Percentiles rank a stretch among this genome's conserved stretches.
Conservation (phyloP, 495 filamentous ascomycete genomes). For the Penicillium cataractarum region DNA sequence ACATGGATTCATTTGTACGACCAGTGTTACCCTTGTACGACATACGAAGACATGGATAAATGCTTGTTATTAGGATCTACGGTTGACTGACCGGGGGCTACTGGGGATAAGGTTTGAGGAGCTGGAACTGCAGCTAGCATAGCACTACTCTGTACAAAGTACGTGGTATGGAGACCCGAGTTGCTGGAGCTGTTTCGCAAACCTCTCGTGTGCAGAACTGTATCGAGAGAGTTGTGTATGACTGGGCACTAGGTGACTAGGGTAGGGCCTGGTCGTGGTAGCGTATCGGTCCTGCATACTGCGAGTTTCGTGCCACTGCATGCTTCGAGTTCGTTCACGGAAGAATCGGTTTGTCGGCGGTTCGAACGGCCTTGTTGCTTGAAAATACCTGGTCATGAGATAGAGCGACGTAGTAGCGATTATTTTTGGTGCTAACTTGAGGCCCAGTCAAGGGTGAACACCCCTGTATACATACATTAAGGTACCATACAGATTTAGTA, state of each 20-base stretch:
- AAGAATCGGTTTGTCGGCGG: background rate
- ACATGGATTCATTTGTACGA: background rate
- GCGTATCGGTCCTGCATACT: constrained; percentile 1
- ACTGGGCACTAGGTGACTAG: no score
- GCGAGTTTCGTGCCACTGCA: background rate
- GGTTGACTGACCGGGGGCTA: constrained; percentile 1
- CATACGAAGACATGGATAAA: background rate
- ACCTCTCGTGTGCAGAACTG: constrained; percentile 6
- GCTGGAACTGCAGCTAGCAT: background rate
- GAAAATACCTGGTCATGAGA: background rate
- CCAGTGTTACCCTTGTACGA: background rate
- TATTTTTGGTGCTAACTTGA: background rate
- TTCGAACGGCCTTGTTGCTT: background rate
- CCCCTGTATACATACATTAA: background rate
- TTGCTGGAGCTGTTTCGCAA: background rate
- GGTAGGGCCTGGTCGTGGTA: background rate
- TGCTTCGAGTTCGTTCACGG: background rate
- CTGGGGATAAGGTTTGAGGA: background rate
- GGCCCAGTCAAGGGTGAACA: background rate
- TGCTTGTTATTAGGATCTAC: constrained; percentile 1
- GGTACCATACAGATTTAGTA: no score
- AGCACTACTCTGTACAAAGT: background rate
- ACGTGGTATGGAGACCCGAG: background rate
- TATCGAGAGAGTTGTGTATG: background rate
- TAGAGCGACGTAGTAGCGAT: background rate